Percentiles rank a stretch among this genome's conserved stretches.
These are phyloP conservation scores for Perkinsus marinus DNA, from an alignment of 169 alveolate species.

Conservation along the genomic window DNA sequence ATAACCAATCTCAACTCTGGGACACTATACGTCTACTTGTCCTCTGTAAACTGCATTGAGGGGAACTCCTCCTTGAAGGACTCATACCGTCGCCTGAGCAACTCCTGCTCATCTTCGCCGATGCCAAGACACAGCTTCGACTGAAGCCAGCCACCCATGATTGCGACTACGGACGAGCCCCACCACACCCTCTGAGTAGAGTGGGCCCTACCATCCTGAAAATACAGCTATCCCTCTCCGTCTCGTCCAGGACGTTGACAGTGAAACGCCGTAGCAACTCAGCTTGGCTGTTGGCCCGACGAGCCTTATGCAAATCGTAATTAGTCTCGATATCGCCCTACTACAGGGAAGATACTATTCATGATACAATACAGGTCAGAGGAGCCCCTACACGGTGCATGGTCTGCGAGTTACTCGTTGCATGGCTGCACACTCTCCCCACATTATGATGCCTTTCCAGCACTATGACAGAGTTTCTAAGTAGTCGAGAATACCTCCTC, in stretches of 20 bases:
- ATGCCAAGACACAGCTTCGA: background rate
- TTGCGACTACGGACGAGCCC: background rate
- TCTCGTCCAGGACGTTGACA: background rate
- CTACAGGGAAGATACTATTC: background rate
- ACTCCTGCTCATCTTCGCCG: background rate
- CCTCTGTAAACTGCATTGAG: background rate
- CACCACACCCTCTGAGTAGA: no score
- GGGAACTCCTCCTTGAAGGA: background rate
- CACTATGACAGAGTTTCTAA: background rate
- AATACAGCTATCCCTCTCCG: background rate
- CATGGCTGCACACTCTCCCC: background rate
- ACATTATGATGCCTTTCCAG: background rate
- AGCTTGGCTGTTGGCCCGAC: background rate
- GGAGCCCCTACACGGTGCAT: background rate
- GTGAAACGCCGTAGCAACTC: background rate
- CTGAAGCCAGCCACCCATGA: background rate
- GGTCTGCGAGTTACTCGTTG: background rate
- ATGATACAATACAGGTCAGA: background rate
- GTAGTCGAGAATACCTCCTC: background rate
- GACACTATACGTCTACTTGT: background rate
- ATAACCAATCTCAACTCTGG: background rate
- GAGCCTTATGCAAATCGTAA: background rate
- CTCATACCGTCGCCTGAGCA: background rate
- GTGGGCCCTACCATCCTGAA: background rate
- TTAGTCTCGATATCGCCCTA: background rate